phyloP scores from a whole-genome alignment of 805 yeast genomes.

The Teunomyces cretensis region DNA sequence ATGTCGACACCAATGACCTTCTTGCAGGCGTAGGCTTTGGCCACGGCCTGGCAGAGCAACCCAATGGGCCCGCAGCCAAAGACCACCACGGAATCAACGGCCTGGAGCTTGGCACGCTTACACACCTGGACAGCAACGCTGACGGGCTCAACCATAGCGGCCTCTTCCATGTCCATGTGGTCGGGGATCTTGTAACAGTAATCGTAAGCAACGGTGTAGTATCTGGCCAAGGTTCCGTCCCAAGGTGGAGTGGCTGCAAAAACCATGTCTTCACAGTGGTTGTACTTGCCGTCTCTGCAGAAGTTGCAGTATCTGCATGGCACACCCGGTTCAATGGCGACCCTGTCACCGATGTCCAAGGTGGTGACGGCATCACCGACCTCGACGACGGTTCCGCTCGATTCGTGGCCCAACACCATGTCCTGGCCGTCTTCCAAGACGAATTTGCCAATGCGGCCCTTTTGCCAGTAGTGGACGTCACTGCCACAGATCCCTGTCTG shows the following conservation, averaged over 20 bases:
- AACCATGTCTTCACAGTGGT: background rate
- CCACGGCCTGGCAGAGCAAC: background rate
- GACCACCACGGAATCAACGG: background rate
- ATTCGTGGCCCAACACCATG: background rate
- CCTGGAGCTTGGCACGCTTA: background rate
- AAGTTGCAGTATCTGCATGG: background rate
- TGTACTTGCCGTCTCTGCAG: background rate
- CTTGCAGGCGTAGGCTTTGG: background rate
- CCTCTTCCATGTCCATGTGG: background rate
- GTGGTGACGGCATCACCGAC: background rate
- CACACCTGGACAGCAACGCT: background rate
- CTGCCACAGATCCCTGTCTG: background rate
- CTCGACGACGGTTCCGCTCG: background rate
- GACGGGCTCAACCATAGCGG: background rate
- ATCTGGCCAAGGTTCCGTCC: background rate
- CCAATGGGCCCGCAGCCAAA: background rate
- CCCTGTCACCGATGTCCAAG: background rate
- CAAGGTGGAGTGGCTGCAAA: background rate
- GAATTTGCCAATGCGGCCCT: background rate
- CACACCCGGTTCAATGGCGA: background rate
- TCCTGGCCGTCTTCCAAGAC: background rate
- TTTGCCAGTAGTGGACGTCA: background rate
- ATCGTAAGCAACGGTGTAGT: background rate
- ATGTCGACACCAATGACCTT: background rate
- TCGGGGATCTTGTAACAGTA: background rate